Conservation (phyloP, 305 asterid species). For the Ilex paraguariensis region DNA sequence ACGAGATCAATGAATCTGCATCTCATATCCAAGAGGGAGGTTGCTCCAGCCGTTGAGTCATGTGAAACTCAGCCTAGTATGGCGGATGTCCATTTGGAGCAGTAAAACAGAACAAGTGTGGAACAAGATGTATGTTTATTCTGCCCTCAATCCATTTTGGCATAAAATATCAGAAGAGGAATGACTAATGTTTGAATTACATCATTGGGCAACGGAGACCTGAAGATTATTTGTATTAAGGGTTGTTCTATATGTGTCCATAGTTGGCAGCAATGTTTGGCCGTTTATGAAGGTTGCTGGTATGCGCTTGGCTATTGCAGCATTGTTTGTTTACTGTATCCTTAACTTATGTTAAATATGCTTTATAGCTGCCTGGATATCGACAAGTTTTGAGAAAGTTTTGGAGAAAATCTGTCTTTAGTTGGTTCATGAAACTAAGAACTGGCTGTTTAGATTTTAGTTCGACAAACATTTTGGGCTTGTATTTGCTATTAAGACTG, state of each 20-base stretch:
- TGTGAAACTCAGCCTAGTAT: conserved; percentile 11
- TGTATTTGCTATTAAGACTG: conserved; percentile 19
- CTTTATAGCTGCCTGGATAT: conserved; percentile 20
- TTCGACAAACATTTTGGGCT: conserved; percentile 11
- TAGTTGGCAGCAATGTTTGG: conserved; percentile 32
- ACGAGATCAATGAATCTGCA: conserved; percentile 27
- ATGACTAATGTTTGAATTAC: conserved; percentile 18
- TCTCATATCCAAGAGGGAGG: conserved; percentile 19
- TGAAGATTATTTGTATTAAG: conserved; percentile 27
- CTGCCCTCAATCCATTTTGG: conserved; percentile 10
- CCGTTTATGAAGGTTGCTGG: conserved; percentile 34
- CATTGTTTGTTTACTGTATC: conserved; percentile 19
- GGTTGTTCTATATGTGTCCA: conserved; percentile 34
- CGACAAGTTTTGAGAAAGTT: conserved; percentile 17
- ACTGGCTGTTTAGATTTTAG: conserved; percentile 12
- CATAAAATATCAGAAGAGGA: conserved; percentile 23
- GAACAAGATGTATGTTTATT: conserved; percentile 13
- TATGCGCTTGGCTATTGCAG: conserved; percentile 14
- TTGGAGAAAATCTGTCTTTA: conserved; percentile 31
- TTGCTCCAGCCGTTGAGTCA: conserved; percentile 16
- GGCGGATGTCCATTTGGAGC: conserved; percentile 25
- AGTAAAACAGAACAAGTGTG: conserved; percentile 15
- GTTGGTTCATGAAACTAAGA: conserved; percentile 11
- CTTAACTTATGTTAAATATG: conserved; percentile 30
- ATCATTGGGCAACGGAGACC: conserved; percentile 25